Evolutionary conservation across 1,139 yeast species (phyloP), one percentile per base, ranked within the genome.

Genomic region (Sugiyamaella grinbergsii): DNA sequence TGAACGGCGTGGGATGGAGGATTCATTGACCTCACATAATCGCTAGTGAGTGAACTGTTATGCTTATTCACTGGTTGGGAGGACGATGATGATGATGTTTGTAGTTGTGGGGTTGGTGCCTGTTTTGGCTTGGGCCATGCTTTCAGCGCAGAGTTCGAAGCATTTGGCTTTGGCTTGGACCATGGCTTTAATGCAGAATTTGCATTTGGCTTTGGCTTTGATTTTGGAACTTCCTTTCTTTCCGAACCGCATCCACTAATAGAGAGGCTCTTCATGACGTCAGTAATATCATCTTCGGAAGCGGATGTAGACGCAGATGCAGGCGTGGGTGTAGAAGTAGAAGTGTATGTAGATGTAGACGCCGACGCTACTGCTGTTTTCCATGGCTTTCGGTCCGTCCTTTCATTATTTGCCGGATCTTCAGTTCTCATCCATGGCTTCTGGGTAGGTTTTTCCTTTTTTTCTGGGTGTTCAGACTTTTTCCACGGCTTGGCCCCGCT

Each of bases 161-260:
- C 11, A n/a, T n/a, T n/a, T n/a, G 13, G 15, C 33, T 39, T 39
- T 11, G 32, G 15, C n/a, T 24, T 18, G 11, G 33, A 8, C 26
- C 36, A 19, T 5, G 36, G 24, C 24, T 40, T 31, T 28, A 18
- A 28, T 40, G n/a, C 43, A 28, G 33, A 13, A 26, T 13, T 13
- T 93, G 39, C 98, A 93, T 68, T 93, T 90, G 66, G 93, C 89
- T 23, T 98, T 93, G 64, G 93, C 78, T 69, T 93, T 93, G 51
- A 98, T 98, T 72, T 91, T 98, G 69, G 93, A 91, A 72, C 90
- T 10, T 15, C 19, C n/a, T 38, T 15, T 23, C 5, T n/a, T 7
- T 38, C 26, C 8, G 26, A 23, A 23, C 26, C 8, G 26, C 5
- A 5, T 23, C 26, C 33, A n/a, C 13, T 18, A 13, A 28, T 26